phyloP scores from a whole-genome alignment of 2,329 filamentous ascomycete species.

The Diaporthe sp. region DNA sequence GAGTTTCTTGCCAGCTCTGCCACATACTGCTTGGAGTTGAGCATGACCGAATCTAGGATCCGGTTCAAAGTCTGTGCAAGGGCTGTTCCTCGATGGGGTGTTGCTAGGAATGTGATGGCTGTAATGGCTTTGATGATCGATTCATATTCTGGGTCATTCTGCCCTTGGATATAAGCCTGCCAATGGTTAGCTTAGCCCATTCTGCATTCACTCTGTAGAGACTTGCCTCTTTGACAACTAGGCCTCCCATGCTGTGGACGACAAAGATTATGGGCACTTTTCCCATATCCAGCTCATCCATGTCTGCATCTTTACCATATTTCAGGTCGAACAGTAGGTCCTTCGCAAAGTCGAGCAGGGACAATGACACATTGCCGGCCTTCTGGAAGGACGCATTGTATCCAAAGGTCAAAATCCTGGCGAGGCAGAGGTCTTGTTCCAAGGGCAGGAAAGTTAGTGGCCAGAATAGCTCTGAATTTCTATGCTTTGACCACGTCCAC shows the following conservation, averaged over 20 bases:
- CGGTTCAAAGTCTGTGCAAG: constrained; percentile 50
- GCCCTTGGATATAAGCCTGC: constrained; percentile 44
- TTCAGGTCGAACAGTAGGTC: constrained; percentile 24
- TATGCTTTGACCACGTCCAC: constrained; percentile 26
- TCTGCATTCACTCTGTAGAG: fast-evolving
- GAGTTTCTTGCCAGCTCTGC: constrained; percentile 44
- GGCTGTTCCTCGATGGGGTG: constrained; percentile 51
- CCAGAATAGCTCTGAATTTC: constrained; percentile 20
- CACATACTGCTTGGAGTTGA: constrained; percentile 43
- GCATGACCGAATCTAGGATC: constrained; percentile 44
- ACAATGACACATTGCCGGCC: constrained; percentile 1
- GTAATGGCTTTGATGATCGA: constrained; percentile 46
- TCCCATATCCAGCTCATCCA: constrained; percentile 24
- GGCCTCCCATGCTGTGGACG: constrained; percentile 33
- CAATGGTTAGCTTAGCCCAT: background rate
- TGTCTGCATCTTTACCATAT: constrained; percentile 14
- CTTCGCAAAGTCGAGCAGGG: constrained; percentile 17
- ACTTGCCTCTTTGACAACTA: constrained; percentile 15
- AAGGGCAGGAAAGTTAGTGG: background rate
- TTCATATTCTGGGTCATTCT: constrained; percentile 46
- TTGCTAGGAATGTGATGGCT: constrained; percentile 51
- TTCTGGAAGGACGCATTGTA: constrained; percentile 21
- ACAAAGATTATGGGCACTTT: constrained; percentile 30
- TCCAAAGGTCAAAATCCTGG: constrained; percentile 13
- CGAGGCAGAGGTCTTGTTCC: constrained; percentile 7